phyloP scores from a whole-genome alignment of 352 stramenopile species.

The Pythium coloratum region DNA sequence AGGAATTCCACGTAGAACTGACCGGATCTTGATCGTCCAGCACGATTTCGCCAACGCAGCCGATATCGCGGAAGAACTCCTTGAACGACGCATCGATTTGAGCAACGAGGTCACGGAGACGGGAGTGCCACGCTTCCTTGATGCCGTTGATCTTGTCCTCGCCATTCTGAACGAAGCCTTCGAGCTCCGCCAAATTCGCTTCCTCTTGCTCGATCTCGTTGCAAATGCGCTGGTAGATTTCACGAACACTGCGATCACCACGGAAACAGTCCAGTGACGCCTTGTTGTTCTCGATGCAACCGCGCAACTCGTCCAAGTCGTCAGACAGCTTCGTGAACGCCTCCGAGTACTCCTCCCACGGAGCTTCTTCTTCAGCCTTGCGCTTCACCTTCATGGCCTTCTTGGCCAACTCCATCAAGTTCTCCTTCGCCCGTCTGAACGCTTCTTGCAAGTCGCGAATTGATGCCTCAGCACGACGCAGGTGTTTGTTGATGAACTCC shows the following conservation, averaged over 20 bases:
- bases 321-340: slow-evolving; percentile 65
- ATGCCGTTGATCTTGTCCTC: slow-evolving; percentile 74
- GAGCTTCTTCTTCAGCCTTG: slow-evolving; percentile 63
- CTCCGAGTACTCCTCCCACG: slow-evolving; percentile 64
- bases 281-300: slow-evolving; percentile 86
- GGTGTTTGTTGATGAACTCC: slow-evolving; percentile 58
- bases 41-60: slow-evolving; percentile 82
- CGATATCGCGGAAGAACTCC: slow-evolving; percentile 85
- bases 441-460: slow-evolving; percentile 59
- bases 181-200: slow-evolving; percentile 49
- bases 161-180: slow-evolving; percentile 59
- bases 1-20: slow-evolving; percentile 11
- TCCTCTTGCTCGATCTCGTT: slow-evolving; percentile 73
- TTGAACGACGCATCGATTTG: slow-evolving; percentile 84
- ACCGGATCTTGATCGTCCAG: slow-evolving; percentile 75
- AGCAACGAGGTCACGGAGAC: slow-evolving; percentile 68
- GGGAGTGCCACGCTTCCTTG: slow-evolving; percentile 70
- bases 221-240: slow-evolving; percentile 68
- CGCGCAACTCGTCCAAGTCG: slow-evolving; percentile 74
- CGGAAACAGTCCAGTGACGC: slow-evolving; percentile 78
- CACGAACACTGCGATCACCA: slow-evolving; percentile 69
- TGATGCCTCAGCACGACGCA: slow-evolving; percentile 51
- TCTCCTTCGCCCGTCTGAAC: slow-evolving; percentile 64
- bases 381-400: slow-evolving; percentile 70
- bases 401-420: slow-evolving; percentile 55